These are phyloP conservation scores for Taphrina confusa DNA, from an alignment of 1,139 yeast species.

Conservation along the genomic window DNA sequence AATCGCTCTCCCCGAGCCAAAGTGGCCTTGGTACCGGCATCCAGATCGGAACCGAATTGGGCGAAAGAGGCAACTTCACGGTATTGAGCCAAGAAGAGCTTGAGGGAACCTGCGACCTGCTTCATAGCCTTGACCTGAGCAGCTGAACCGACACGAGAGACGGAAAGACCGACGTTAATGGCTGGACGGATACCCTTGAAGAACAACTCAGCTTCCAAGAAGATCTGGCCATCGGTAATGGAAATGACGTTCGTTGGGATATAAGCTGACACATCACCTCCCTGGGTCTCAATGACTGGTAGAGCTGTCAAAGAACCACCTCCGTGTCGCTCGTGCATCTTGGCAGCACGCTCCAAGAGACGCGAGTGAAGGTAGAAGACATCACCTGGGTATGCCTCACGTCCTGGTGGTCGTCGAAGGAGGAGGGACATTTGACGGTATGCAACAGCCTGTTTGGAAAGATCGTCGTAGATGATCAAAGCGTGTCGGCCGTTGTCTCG, in stretches of 20 bases:
- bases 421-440: slow-evolving; percentile 98
- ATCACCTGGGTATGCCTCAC: slow-evolving; percentile 98
- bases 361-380: slow-evolving; percentile 96
- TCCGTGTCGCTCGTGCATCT: slow-evolving; percentile 87
- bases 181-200: slow-evolving; percentile 99
- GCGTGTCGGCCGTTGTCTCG: slow-evolving; percentile 99
- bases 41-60: slow-evolving; percentile 99
- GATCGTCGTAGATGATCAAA: slow-evolving; percentile 94
- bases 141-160: slow-evolving; percentile 99
- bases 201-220: slow-evolving; percentile 99
- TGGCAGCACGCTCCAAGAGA: slow-evolving; percentile 95
- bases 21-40: slow-evolving; percentile 99
- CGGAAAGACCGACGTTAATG: slow-evolving; percentile 99
- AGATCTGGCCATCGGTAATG: slow-evolving; percentile 96
- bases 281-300: slow-evolving; percentile 97
- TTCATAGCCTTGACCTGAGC: slow-evolving; percentile 99
- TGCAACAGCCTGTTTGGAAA: slow-evolving; percentile 99
- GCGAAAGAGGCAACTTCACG: slow-evolving; percentile 99
- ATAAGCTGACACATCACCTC: slow-evolving; percentile 99
- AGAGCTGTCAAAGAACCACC: slow-evolving; percentile 95
- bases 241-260: slow-evolving; percentile 94
- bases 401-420: slow-evolving; percentile 96
- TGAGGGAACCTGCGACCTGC: slow-evolving; percentile 99
- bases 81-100: slow-evolving; percentile 99
- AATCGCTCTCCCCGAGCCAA: slow-evolving; percentile 99